Base-by-base conservation (phyloP, 768 basidiomycete species). In the Boletus edulis region DNA sequence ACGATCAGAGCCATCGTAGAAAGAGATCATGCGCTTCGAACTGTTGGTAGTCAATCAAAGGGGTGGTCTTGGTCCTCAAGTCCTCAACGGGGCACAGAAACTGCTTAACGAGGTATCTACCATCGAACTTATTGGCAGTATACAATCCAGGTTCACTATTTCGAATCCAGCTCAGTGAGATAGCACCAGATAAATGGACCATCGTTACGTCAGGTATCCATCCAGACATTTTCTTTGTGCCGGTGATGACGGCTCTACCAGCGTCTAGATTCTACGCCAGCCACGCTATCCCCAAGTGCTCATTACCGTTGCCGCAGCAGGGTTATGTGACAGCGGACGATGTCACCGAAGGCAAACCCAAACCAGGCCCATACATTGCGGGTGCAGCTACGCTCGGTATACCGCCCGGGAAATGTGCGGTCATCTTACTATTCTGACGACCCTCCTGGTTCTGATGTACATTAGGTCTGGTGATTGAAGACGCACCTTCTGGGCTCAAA, bases 381-480 rank as follows among this genome's bases (percentile, higher is more conserved):
- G 93, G 93, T 12, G 91, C 92, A 38, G 48, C 39, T 15, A 47
- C 37, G 7, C 81, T 86, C 54, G 75, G 73, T n/a, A 77, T 81
- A 22, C 74, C 84, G 46, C 75, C 85, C 2, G 70, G 68, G 20
- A 81, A 81, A 46, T 92, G 88, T 84, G 46, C 29, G 53, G 81
- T 62, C 17, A 24, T 38, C 24, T 15, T 14, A 17, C 12, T 18
- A n/a, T 39, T 39, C 17, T 39, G 7, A 29, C 29, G 8, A 29
- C 29, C 29, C 9, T 8, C 27, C 48, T 54, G 34, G 56, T 41
- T 24, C 39, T 38, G 22, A 45, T 46, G 22, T 46, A 31, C 14
- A 35, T n/a, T 46, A 91, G 89, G 89, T 63, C 76, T 96, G 55
- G 94, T 96, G 9, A 78, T 97, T 4, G 93, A 95, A 63, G 94